Evolutionary conservation across 305 asterid species (phyloP).

Genomic region (Rubia tinctorum): DNA sequence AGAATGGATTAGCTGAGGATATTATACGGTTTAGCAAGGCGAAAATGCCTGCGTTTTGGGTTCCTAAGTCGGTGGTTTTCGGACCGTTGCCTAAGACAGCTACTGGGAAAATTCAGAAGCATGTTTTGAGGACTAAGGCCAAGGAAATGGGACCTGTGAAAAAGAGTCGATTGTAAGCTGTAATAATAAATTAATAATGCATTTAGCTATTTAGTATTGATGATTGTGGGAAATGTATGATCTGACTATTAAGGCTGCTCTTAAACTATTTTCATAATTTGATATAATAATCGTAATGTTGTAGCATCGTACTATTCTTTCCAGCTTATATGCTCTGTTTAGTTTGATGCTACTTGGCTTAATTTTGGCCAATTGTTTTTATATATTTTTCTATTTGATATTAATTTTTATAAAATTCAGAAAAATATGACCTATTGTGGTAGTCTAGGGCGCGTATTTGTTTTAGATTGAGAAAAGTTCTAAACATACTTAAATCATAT

Average conservation of each 20-base stretch:
- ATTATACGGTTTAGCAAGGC: conserved; percentile 69
- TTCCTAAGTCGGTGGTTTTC: conserved; percentile 71
- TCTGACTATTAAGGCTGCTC: neutral
- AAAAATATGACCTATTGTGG: too few relatives aligned
- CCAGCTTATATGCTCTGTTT: too few relatives aligned
- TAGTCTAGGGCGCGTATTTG: too few relatives aligned
- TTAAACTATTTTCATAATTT: neutral
- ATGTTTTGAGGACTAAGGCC: conserved; percentile 70
- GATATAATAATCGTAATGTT: too few relatives aligned
- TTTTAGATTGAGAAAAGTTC: too few relatives aligned
- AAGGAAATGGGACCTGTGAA: conserved; percentile 81
- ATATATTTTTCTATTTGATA: too few relatives aligned
- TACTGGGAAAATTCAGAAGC: conserved; percentile 93
- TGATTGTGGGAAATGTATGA: neutral
- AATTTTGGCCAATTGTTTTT: too few relatives aligned
- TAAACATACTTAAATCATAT: too few relatives aligned
- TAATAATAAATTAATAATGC: neutral
- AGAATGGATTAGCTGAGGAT: conserved; percentile 49
- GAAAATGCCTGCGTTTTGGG: conserved; percentile 83
- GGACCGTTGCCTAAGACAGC: conserved; percentile 93
- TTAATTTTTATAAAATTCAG: too few relatives aligned
- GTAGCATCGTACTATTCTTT: too few relatives aligned
- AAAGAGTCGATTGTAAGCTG: conserved; percentile 50
- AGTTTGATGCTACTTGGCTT: too few relatives aligned
- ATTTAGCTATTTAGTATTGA: neutral